Evolutionary conservation across 83 land plant genomes (phyloP).

Genomic region (Thuja plicata): DNA sequence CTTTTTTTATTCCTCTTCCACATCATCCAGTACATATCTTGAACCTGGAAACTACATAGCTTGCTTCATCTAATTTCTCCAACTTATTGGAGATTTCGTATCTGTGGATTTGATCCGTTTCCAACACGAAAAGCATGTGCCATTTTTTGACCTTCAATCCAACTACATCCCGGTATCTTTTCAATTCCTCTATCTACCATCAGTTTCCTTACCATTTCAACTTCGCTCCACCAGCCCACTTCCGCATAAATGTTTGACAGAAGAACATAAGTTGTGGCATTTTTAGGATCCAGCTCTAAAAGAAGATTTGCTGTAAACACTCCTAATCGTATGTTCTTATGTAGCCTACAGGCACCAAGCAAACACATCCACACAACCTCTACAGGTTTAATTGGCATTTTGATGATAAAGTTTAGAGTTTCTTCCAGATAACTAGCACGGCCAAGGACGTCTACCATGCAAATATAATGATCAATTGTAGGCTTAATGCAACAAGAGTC

Average conservation of each 20-base stretch:
- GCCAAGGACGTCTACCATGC: background rate
- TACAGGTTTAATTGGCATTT: background rate
- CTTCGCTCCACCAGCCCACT: constrained; percentile 17
- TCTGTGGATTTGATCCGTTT: constrained; percentile 10
- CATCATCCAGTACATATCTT: background rate
- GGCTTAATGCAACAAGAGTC: constrained; percentile 5
- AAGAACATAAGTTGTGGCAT: constrained; percentile 20
- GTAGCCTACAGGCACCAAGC: constrained; percentile 22
- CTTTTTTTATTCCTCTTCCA: background rate
- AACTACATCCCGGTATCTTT: constrained; percentile 24
- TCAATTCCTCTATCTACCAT: constrained; percentile 7
- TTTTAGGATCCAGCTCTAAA: constrained; percentile 18
- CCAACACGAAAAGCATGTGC: constrained; percentile 19
- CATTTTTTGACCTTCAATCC: constrained; percentile 1
- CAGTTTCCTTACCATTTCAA: background rate
- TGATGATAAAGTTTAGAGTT: background rate
- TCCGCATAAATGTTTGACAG: constrained; percentile 19
- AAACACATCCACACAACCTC: constrained; percentile 15
- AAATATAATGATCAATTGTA: background rate
- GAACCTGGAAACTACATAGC: background rate
- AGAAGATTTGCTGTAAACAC: constrained; percentile 7
- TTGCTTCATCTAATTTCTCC: background rate
- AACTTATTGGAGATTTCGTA: constrained; percentile 22
- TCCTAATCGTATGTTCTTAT: constrained; percentile 15
- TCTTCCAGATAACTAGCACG: background rate